Base-by-base conservation (phyloP, 2,329 filamentous ascomycete species). In the Penicillium sclerotigenum region DNA sequence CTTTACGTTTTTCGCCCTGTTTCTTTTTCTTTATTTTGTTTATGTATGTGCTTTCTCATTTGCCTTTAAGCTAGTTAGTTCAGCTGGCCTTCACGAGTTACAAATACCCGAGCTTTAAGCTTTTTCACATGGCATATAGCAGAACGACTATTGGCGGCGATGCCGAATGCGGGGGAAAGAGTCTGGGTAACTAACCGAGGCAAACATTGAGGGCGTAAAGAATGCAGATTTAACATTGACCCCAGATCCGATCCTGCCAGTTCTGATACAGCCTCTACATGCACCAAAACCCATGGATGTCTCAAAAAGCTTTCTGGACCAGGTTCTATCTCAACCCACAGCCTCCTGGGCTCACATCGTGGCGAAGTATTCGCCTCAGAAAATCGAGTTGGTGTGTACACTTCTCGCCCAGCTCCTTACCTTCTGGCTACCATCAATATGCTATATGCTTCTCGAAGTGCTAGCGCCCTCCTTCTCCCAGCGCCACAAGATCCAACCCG, bases 401-500 rank as follows among this genome's bases (percentile, higher is more conserved):
- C 55, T 71, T 4, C 24, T 67, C 1, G 29, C 65, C 8, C 68
- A 71, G 34, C 3, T 65, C 11, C 2, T 67, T 4, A 38, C 59
- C 7, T 71, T 71, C 58, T 65, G 68, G 66, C 28, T 69, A 7
- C 67, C 67, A 16, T 68, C 63, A 2, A 50, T 68, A 1, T 28
- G 75, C 47, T 82, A 79, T 60, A 68, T 79, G 24, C 66, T 65
- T 0, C 72, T 83, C 14, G 78, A 81, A 59, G 38, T 57, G 10
- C 11, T 79, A 11, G 70, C 75, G n/a, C 81, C 82, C 0, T 43
- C 63, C 9, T 83, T 82, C 60, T 79, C 81, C 0, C 70, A 71
- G 8, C 73, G 71, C 5, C 81, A 84, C 72, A 84, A 83, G 64
- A 78, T 83, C 55, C 82, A 84, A 59, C 79, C 80, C 0, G 73